Evolutionary conservation across 768 basidiomycete species (phyloP), one percentile per base, ranked within the genome.

Genomic region (Naematelia aurantialba): DNA sequence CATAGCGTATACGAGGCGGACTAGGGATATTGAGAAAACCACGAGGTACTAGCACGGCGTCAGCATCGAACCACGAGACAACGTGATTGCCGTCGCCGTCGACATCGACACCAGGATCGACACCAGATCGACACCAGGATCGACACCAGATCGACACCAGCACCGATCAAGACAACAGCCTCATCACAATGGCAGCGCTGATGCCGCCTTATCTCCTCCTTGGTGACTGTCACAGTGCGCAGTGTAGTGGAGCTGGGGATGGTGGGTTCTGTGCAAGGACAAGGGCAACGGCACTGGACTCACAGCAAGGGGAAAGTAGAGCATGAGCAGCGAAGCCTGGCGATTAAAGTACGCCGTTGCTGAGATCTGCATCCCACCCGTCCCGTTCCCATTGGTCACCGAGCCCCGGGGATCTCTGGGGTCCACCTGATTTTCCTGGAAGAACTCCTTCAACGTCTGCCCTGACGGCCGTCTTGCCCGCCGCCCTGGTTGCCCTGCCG

Each of bases 291-390:
- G 47, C 11, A 45, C 48, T 22, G 5, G 10, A 73, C 72, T 73
- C 63, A 73, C 72, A 11, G 75, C 72, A 19, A 76, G 54, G 11
- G 75, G 75, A 65, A 76, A 74, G 52, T 73, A 76, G 39, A 76
- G 58, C 75, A 76, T 76, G 54, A 76, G 61, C 30, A 76, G 55
- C 52, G 71, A 72, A 5, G 75, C 75, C 61, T 76, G 75, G 24
- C 75, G 61, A 52, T 76, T 76, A 59, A 74, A 72, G 46, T 76
- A 76, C 26, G 67, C 67, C 46, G 73, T 51, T 10, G 75, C 73
- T n/a, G 68, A 70, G 39, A 72, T 58, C 54, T 67, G 66, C 11
- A 56, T 45, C 26, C 21, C 25, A 34, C 51, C 47, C 12, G 55
- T 44, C 17, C 49, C 56, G 13, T 53, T 57, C 5, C 54, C 50